phyloP scores from a whole-genome alignment of 305 asterid genomes.

The Rubia peregrina region DNA sequence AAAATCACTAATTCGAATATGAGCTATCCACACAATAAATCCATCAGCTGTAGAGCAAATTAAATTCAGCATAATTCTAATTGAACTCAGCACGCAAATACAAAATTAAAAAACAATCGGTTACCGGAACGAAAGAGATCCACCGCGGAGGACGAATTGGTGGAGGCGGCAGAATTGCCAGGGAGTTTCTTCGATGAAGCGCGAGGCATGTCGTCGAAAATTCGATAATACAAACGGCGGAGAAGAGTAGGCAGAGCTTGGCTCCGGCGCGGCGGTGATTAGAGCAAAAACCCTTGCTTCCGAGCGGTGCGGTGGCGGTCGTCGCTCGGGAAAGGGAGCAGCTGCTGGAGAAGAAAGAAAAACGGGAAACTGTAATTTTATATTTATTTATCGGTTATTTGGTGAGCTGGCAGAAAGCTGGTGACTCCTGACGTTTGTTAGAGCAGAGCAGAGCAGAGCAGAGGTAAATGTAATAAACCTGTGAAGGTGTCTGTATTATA shows the following conservation, averaged over 20 bases:
- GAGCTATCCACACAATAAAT: background rate
- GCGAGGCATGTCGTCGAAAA: slow-evolving; percentile 58
- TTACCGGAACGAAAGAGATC: slow-evolving; percentile 82
- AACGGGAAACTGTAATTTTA: background rate
- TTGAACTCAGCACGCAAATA: background rate
- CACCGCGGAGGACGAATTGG: slow-evolving; percentile 47
- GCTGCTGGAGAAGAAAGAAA: background rate
- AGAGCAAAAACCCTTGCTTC: background rate
- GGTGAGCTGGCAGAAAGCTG: background rate
- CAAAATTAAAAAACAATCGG: slow-evolving; percentile 6
- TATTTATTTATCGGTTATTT: background rate
- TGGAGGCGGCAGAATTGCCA: slow-evolving; percentile 42
- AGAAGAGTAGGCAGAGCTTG: background rate
- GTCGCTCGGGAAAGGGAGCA: background rate
- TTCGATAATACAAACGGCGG: background rate
- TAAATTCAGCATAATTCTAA: background rate
- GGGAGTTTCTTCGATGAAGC: slow-evolving; percentile 51
- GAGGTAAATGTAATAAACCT: too few species aligned
- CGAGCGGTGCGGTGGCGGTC: slow-evolving; percentile 1
- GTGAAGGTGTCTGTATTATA: too few species aligned
- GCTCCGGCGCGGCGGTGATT: background rate
- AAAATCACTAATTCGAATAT: background rate
- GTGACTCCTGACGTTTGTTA: too few species aligned
- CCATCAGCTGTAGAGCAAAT: background rate
- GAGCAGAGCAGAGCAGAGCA: too few species aligned